These are phyloP conservation scores for Aegilops sharonensis DNA, from an alignment of 176 grass and related monocot genomes.

Conservation along the genomic window DNA sequence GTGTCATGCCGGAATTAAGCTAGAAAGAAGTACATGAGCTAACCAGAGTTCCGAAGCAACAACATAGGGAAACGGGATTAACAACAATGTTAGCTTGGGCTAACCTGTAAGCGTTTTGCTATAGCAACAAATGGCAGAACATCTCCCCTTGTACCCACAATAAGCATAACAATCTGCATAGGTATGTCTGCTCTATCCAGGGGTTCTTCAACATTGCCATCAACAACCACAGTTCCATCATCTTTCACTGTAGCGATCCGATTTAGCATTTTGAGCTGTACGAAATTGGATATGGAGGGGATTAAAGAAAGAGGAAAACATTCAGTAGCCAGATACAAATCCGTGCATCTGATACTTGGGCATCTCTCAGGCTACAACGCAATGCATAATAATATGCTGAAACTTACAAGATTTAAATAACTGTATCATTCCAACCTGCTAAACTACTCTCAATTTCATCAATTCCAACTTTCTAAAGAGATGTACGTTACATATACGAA, in stretches of 20 bases:
- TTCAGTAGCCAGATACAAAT: not conserved
- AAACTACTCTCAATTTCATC: too few species aligned
- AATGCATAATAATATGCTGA: too few species aligned
- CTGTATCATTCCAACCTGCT: too few species aligned
- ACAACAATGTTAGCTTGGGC: slow-evolving; percentile 24
- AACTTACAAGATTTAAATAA: too few species aligned
- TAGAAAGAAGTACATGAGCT: slow-evolving; percentile 16
- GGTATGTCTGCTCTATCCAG: slow-evolving; percentile 61
- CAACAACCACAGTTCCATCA: slow-evolving; percentile 94
- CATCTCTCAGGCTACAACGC: too few species aligned
- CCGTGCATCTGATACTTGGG: not conserved
- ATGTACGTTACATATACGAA: too few species aligned
- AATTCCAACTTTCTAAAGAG: too few species aligned
- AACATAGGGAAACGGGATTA: not conserved
- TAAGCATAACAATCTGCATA: slow-evolving; percentile 91
- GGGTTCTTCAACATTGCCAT: slow-evolving; percentile 49
- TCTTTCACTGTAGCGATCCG: slow-evolving; percentile 79
- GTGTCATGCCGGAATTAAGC: not conserved
- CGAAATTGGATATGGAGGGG: not conserved
- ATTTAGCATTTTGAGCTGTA: slow-evolving; percentile 62
- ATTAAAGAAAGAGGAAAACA: not conserved
- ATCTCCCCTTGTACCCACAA: slow-evolving; percentile 96
- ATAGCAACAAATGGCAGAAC: slow-evolving; percentile 98
- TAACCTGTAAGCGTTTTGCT: slow-evolving; percentile 88
- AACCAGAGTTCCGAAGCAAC: slow-evolving; percentile 2